phyloP scores from a whole-genome alignment of 352 stramenopile species.

The Phytophthora fragariaefolia region DNA sequence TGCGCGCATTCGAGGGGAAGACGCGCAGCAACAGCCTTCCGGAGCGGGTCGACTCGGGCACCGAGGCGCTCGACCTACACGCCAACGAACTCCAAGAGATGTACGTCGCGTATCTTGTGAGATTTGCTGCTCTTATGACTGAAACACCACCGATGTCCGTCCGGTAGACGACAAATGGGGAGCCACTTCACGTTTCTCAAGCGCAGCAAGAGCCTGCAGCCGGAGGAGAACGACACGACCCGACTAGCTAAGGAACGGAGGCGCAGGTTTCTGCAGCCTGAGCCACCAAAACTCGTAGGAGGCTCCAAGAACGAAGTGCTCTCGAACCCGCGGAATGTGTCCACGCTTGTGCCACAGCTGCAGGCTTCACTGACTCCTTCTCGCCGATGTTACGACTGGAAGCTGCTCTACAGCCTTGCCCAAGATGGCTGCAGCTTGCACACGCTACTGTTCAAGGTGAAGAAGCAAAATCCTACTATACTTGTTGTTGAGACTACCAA shows the following conservation, averaged over 20 bases:
- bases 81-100: constrained; percentile 18
- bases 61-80: constrained; percentile 19
- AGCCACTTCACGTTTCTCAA: constrained; percentile 18
- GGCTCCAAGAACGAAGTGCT: constrained; percentile 54
- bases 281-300: constrained; percentile 57
- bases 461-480: constrained; percentile 50
- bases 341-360: constrained; percentile 65
- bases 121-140: constrained; percentile 15
- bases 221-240: constrained; percentile 6
- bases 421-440: constrained; percentile 78
- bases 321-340: constrained; percentile 40
- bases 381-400: constrained; percentile 71
- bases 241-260: constrained; percentile 34
- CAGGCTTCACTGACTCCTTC: constrained; percentile 58
- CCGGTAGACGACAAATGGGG: constrained; percentile 20
- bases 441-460: constrained; percentile 55
- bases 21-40: constrained; percentile 51
- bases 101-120: constrained; percentile 9
- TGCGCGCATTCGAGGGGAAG: constrained; percentile 54
- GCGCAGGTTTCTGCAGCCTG: constrained; percentile 20
- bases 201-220: constrained; percentile 19
- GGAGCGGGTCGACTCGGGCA: constrained; percentile 25
- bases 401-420: constrained; percentile 62
- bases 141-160: neutral
- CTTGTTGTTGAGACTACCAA: constrained; percentile 69